Percentiles rank a stretch among this genome's conserved stretches.
These are phyloP conservation scores for Paraconiothyrium brasiliense DNA, from an alignment of 2,329 filamentous ascomycete genomes.

Conservation along the genomic window DNA sequence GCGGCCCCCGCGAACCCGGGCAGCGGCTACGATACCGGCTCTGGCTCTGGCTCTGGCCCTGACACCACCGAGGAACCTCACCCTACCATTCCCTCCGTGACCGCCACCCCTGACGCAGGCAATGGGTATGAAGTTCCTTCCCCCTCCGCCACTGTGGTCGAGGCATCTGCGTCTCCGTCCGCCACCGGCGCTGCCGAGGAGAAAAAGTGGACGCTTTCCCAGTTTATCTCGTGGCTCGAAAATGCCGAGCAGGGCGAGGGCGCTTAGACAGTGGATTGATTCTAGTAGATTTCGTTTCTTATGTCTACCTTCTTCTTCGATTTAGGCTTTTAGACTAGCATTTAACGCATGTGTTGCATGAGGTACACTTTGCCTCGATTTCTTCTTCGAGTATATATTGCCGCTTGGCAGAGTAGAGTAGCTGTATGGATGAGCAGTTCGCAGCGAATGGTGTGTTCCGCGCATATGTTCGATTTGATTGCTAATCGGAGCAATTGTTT, in stretches of 20 bases:
- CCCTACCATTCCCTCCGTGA: conserved; percentile 2
- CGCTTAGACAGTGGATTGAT: background rate
- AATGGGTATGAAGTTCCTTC: background rate
- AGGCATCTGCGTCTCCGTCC: background rate
- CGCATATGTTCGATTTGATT: background rate
- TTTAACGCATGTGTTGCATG: background rate
- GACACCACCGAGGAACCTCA: background rate
- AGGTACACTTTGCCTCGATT: background rate
- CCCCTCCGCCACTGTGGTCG: background rate
- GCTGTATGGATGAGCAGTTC: background rate
- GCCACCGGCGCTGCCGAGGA: background rate
- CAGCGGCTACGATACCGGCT: background rate
- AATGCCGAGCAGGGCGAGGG: background rate
- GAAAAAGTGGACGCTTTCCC: conserved; percentile 7
- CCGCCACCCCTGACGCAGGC: background rate
- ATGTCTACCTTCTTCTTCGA: background rate
- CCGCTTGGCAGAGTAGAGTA: background rate
- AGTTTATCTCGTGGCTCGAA: conserved; percentile 1
- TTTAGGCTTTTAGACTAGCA: background rate
- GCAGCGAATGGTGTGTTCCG: background rate
- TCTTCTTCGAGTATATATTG: conserved; percentile 3
- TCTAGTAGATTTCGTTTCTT: background rate
- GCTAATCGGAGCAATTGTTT: too few relatives aligned
- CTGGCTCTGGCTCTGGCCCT: background rate
- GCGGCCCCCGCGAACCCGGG: background rate